Percentiles rank a stretch among this genome's conserved stretches.
These are phyloP conservation scores for Arthroderma uncinatum DNA, from an alignment of 2,329 filamentous ascomycete species.

Conservation along the genomic window DNA sequence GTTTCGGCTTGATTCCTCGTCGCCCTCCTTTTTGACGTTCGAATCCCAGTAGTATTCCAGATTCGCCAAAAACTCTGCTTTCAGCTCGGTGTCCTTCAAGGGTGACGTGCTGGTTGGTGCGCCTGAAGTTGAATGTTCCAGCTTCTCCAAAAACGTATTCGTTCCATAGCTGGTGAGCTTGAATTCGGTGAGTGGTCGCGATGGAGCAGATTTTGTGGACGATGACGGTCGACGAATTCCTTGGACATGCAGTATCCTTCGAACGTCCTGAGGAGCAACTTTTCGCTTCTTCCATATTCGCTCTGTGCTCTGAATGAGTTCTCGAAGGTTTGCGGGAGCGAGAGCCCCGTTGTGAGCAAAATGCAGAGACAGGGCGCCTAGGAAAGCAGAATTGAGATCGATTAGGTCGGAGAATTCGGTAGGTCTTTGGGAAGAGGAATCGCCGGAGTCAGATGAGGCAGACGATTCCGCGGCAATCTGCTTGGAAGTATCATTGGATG, in stretches of 20 bases:
- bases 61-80: constrained; percentile 40
- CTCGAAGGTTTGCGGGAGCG: constrained; percentile 52
- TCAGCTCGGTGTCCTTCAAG: constrained; percentile 39
- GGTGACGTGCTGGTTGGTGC: constrained; percentile 5
- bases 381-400: constrained; percentile 53
- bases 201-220: constrained; percentile 4
- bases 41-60: constrained; percentile 39
- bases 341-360: constrained; percentile 56
- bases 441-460: constrained; percentile 30
- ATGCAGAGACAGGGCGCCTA: constrained; percentile 58
- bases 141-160: constrained; percentile 30
- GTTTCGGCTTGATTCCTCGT: constrained; percentile 25
- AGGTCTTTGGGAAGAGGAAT: constrained; percentile 14
- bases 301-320: constrained; percentile 52
- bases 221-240: constrained; percentile 1
- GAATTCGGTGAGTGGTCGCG: constrained; percentile 17
- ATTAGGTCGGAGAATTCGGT: constrained; percentile 43
- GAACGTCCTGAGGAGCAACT: constrained; percentile 55
- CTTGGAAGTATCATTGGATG: constrained; percentile 12
- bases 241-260: constrained; percentile 55
- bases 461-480: background rate
- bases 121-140: constrained; percentile 9
- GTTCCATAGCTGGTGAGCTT: constrained; percentile 33
- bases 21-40: constrained; percentile 23
- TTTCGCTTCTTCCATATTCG: constrained; percentile 61